Base-by-base conservation (phyloP, 495 filamentous ascomycete genomes). In the Chlorociboria aeruginascens region DNA sequence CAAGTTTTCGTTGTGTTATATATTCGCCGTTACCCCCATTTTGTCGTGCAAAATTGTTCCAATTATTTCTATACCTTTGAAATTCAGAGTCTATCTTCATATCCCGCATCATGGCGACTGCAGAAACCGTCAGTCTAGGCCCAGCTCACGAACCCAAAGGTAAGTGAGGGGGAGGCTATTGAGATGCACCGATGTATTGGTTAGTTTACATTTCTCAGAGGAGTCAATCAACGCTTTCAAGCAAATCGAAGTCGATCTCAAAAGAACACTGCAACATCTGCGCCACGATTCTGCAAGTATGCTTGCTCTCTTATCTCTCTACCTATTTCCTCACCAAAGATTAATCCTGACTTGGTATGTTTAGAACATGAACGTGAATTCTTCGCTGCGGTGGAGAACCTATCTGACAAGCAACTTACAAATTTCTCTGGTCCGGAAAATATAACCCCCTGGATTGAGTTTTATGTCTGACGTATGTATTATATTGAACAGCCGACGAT, bases 141-240 rank as follows among this genome's bases (percentile, higher is more conserved):
- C 20, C 20, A 25, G 20, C 20, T 25, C 20, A 25, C 20, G 20
- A 25, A 25, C 20, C 20, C 20, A 25, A 25, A 25, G 20, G 20
- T 25, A 25, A 25, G 20, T 25, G 2, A 4, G 20, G 20, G 20
- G 1, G 2, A 4, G 20, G 20, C 4, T 25, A 4, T 25, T 25
- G 20, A 25, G 20, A 25, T 25, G 20, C 20, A 25, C 20, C 4
- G 20, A 25, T 25, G 20, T 1, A 4, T 4, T 25, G 20, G 4
- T 25, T 25, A 2, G 20, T 25, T 25, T 25, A 25, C 20, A 25
- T 25, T 25, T 25, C 20, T 4, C 20, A 57, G 65, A 71, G 48
- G 72, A 76, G 17, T 69, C 72, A 33, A 59, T 74, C 61, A 66
- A 66, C 35, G 66, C 66, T 20, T 76, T 74, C 62, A 57, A 63